Percentiles rank a stretch among this genome's conserved stretches.
Conservation (phyloP, 169 alveolate species). For the Plasmodium sp. region DNA sequence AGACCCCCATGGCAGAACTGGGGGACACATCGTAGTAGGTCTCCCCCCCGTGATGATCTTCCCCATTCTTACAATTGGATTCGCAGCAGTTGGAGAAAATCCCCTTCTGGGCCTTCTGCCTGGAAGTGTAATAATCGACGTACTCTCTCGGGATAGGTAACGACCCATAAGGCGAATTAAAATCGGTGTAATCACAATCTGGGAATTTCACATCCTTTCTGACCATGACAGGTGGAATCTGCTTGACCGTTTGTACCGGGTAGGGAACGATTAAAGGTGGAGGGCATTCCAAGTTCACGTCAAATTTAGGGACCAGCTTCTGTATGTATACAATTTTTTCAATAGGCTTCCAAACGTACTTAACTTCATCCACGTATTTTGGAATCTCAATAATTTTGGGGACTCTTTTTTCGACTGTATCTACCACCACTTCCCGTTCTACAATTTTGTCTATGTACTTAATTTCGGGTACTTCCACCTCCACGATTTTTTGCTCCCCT, state of each 20-base stretch:
- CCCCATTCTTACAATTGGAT: not conserved
- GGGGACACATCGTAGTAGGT: not conserved
- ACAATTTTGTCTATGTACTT: conserved; percentile 87
- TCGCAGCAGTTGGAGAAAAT: conserved; percentile 31
- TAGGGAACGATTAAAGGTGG: conserved; percentile 90
- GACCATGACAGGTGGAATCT: conserved; percentile 89
- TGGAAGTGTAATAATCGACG: conserved; percentile 71
- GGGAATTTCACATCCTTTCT: conserved; percentile 76
- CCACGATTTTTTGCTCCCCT: conserved; percentile 88
- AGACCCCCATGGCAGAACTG: not conserved
- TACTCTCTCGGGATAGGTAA: conserved; percentile 83
- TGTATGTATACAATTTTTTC: conserved; percentile 88
- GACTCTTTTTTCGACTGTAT: conserved; percentile 88
- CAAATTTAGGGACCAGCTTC: conserved; percentile 88
- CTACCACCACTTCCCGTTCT: conserved; percentile 89
- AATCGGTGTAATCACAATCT: conserved; percentile 69
- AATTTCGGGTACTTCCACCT: conserved; percentile 89
- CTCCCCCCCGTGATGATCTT: not conserved
- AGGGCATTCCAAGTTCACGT: conserved; percentile 89
- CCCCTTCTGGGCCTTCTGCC: not conserved
- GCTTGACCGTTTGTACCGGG: conserved; percentile 87
- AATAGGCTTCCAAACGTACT: conserved; percentile 89
- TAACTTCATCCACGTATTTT: conserved; percentile 86
- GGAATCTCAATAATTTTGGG: conserved; percentile 89
- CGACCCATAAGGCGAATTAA: conserved; percentile 80